Evolutionary conservation across 2,329 filamentous ascomycete species (phyloP), one percentile per base, ranked within the genome.

Genomic region (Botrytis byssoidea): DNA sequence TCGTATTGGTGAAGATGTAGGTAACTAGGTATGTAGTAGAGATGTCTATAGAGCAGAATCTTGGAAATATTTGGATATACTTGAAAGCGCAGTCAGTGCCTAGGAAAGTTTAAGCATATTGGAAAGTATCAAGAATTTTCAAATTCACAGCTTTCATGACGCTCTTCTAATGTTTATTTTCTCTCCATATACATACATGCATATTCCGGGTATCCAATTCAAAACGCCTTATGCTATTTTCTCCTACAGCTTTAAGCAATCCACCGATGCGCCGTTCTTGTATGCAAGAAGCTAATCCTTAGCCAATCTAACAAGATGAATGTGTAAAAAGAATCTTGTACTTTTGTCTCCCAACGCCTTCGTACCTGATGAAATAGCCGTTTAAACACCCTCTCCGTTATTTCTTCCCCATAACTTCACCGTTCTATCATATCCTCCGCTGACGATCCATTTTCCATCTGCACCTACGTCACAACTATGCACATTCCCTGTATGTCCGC

Each of bases 351-450:
- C 66, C 25, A 68, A 42, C 48, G n/a, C 48, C 48, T 22, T 66
- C 37, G 18, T 10, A 29, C 18, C 25, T 68, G 16, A 68, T 4
- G 16, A 57, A 42, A 51, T 44, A 20, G 20, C n/a, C 9, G 4
- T 32, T 79, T 73, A 89, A 46, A 88, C 77, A 37, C 83, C 83
- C 77, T 91, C 86, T 73, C 88, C 88, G 80, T 94, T 93, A 77
- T 97, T 95, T 76, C 94, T 89, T 7, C 93, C 93, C 96, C 96
- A 99, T 3, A 99, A 86, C 85, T 99, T 99, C 69, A 98, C 93
- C 2, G 95, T 98, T 71, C 95, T 89, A 83, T 99, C 96, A 81
- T 97, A 93, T 4, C 96, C 95, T 77, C 94, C 94, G 81, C 94
- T 98, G 37, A 95, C 93, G 82, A 99, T 97, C 93, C 94, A 99